A percentile compares a stretch with the other conserved stretches of the same genome.
phyloP scores from a whole-genome alignment of 352 stramenopile species.

The Pelagophyceae sp. region DNA sequence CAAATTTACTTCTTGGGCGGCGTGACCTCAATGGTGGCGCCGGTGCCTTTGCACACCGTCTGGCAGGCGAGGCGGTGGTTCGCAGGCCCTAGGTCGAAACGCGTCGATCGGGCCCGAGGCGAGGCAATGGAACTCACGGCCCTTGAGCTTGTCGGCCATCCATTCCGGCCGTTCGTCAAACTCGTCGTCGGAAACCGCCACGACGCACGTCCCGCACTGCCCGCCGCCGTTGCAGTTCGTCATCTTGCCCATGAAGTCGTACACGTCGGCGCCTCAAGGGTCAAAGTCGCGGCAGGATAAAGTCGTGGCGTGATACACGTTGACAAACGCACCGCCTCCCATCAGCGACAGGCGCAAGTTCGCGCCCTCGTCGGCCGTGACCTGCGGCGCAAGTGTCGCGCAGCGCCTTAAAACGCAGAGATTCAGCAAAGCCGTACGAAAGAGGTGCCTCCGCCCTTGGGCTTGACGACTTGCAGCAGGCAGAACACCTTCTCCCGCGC shows the following conservation, averaged over 20 bases:
- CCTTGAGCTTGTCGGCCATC: constrained; percentile 33
- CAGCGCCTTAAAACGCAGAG: too few relatives aligned
- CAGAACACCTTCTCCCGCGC: neutral
- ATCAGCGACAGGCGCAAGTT: constrained; percentile 31
- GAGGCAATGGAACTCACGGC: neutral
- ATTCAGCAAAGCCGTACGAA: too few relatives aligned
- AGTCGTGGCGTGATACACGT: too few relatives aligned
- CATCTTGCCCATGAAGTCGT: constrained; percentile 15
- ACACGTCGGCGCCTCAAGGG: neutral
- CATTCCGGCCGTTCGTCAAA: constrained; percentile 30
- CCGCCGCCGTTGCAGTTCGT: constrained; percentile 38
- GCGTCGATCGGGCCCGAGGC: neutral
- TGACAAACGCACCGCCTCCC: too few relatives aligned
- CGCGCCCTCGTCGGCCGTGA: constrained; percentile 26
- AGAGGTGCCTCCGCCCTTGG: constrained; percentile 5
- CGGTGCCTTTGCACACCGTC: constrained; percentile 25
- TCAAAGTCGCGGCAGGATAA: too few relatives aligned
- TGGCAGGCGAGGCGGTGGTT: constrained; percentile 32
- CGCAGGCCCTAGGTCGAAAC: constrained; percentile 1
- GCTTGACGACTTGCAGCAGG: neutral
- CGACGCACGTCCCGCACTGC: constrained; percentile 35
- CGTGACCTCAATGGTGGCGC: constrained; percentile 20
- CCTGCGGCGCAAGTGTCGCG: too few relatives aligned
- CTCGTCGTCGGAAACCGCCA: constrained; percentile 17
- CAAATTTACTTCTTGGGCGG: constrained; percentile 25